phyloP scores from a whole-genome alignment of 495 filamentous ascomycete genomes.

The Hypoxylon fuscum region DNA sequence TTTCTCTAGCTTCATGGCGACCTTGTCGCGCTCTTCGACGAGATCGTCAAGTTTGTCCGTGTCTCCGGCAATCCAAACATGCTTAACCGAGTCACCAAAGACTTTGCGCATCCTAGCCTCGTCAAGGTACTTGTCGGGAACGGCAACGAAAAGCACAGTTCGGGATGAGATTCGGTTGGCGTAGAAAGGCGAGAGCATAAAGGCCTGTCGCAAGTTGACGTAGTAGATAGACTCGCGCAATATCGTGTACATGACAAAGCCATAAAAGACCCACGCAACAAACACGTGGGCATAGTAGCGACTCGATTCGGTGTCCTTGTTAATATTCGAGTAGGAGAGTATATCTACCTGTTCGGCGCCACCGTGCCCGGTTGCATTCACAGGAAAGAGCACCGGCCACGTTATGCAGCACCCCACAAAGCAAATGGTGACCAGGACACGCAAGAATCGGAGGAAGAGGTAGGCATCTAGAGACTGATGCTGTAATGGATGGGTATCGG shows the following conservation, averaged over 20 bases:
- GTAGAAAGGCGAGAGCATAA: slow-evolving; percentile 87
- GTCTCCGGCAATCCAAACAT: slow-evolving; percentile 86
- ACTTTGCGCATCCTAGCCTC: slow-evolving; percentile 77
- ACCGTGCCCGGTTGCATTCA: slow-evolving; percentile 83
- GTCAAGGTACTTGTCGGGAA: slow-evolving; percentile 78
- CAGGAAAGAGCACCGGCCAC: slow-evolving; percentile 85
- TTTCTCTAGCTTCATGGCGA: slow-evolving; percentile 85
- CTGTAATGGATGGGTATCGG: slow-evolving; percentile 84
- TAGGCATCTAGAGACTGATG: slow-evolving; percentile 92
- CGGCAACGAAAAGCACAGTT: slow-evolving; percentile 90
- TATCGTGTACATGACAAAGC: slow-evolving; percentile 88
- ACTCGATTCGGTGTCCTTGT: slow-evolving; percentile 58
- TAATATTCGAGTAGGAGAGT: slow-evolving; percentile 79
- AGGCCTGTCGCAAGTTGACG: slow-evolving; percentile 95
- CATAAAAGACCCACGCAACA: slow-evolving; percentile 78
- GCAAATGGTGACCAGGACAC: slow-evolving; percentile 73
- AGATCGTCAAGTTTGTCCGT: slow-evolving; percentile 82
- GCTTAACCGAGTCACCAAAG: slow-evolving; percentile 82
- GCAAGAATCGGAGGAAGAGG: slow-evolving; percentile 85
- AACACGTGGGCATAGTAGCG: slow-evolving; percentile 82
- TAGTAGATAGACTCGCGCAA: slow-evolving; percentile 93
- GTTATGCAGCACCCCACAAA: slow-evolving; percentile 84
- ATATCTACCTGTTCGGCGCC: slow-evolving; percentile 75
- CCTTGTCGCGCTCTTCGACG: slow-evolving; percentile 84
- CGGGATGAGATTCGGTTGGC: slow-evolving; percentile 90